These are phyloP conservation scores for Suhomyces sp. DNA, from an alignment of 805 yeast species.

Conservation along the genomic window DNA sequence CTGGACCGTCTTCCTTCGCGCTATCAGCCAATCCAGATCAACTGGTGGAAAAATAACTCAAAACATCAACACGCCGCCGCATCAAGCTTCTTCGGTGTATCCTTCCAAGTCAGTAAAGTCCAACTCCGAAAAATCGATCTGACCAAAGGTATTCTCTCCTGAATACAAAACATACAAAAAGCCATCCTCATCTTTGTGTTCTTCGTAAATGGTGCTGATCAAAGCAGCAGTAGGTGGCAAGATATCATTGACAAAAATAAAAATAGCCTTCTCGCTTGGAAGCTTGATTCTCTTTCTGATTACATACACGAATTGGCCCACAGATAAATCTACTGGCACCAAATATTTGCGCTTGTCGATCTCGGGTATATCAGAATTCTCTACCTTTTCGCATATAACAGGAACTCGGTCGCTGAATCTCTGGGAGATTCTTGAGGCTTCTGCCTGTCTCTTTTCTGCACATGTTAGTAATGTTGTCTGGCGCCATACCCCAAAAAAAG, in stretches of 20 bases:
- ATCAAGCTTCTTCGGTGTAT: background rate
- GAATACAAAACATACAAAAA: slow-evolving; percentile 93
- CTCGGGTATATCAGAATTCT: slow-evolving; percentile 91
- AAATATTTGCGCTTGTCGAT: slow-evolving; percentile 96
- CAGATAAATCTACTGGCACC: slow-evolving; percentile 94
- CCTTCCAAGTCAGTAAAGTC: slow-evolving; percentile 17
- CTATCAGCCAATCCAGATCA: background rate
- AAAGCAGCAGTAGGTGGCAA: slow-evolving; percentile 97
- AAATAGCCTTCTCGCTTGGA: slow-evolving; percentile 96
- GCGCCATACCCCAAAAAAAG: background rate
- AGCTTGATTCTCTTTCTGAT: slow-evolving; percentile 93
- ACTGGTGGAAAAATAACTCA: background rate
- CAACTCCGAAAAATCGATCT: slow-evolving; percentile 14
- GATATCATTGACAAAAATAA: slow-evolving; percentile 94
- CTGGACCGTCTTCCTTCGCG: background rate
- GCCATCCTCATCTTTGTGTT: slow-evolving; percentile 97
- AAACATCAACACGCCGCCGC: background rate
- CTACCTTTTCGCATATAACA: slow-evolving; percentile 95
- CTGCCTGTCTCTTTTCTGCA: slow-evolving; percentile 87
- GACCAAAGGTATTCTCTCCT: slow-evolving; percentile 96
- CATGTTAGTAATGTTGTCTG: slow-evolving; percentile 4
- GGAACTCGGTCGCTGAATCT: slow-evolving; percentile 93
- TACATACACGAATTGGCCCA: slow-evolving; percentile 97
- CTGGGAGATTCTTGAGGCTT: slow-evolving; percentile 84
- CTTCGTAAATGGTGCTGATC: slow-evolving; percentile 92